phyloP scores from a whole-genome alignment of 148 eudicot species.

The Rhododendron ferrugineum region DNA sequence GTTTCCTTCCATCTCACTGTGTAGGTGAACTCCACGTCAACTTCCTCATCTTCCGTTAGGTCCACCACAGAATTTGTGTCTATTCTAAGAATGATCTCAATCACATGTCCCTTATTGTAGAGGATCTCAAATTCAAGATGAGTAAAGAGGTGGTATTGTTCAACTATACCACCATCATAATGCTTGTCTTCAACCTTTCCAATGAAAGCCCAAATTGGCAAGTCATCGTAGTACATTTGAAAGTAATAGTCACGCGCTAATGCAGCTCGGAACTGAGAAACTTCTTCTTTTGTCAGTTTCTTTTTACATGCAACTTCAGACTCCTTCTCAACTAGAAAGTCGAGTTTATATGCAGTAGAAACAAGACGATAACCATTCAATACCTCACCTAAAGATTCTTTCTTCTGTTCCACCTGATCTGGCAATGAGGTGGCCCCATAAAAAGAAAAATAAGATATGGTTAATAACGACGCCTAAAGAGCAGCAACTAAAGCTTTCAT shows the following conservation, averaged over 20 bases:
- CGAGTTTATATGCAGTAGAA: slow-evolving; percentile 11
- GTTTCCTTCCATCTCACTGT: slow-evolving; percentile 18
- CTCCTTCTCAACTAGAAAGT: slow-evolving; percentile 15
- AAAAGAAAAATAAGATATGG: not conserved
- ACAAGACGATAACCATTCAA: slow-evolving; percentile 25
- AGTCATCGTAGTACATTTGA: slow-evolving; percentile 23
- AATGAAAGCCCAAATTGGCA: slow-evolving; percentile 17
- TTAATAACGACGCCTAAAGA: not conserved
- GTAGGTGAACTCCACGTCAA: slow-evolving; percentile 20
- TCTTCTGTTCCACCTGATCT: slow-evolving; percentile 22
- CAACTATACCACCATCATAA: not conserved
- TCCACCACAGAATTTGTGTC: not conserved
- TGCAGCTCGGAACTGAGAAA: slow-evolving; percentile 21
- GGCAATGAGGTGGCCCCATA: not conserved
- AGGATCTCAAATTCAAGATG: slow-evolving; percentile 10
- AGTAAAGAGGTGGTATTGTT: slow-evolving; percentile 2
- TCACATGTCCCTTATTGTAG: slow-evolving; percentile 22
- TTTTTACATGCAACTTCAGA: slow-evolving; percentile 19
- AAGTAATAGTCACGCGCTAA: slow-evolving; percentile 15
- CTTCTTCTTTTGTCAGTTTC: slow-evolving; percentile 22
- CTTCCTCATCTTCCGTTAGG: slow-evolving; percentile 22
- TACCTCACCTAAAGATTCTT: slow-evolving; percentile 19
- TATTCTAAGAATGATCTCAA: slow-evolving; percentile 9
- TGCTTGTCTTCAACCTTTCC: not conserved
- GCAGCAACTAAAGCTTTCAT: not conserved